Conservation (phyloP, 768 basidiomycete species). For the Kwoniella mangroviensis region DNA sequence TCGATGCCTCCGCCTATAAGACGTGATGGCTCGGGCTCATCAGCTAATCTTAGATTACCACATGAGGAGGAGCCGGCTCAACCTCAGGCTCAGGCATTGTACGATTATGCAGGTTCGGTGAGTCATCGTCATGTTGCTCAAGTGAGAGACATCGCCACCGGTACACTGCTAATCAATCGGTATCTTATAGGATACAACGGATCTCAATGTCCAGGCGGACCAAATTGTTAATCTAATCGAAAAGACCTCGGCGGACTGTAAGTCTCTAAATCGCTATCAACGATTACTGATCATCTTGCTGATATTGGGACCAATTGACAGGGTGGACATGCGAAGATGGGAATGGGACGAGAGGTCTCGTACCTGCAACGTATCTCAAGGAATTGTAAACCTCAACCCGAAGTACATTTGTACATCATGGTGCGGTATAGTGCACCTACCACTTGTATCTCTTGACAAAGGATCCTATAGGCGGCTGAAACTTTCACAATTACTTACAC, state of each 20-base stretch:
- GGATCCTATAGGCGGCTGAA: no score
- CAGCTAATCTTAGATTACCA: constrained; percentile 10
- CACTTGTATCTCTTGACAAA: neutral
- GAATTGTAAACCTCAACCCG: constrained; percentile 22
- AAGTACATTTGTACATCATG: neutral
- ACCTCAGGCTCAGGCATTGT: constrained; percentile 47
- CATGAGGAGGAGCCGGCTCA: constrained; percentile 26
- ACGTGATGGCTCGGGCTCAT: constrained; percentile 13
- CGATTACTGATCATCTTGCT: neutral
- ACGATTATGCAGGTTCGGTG: constrained; percentile 45
- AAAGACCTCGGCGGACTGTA: constrained; percentile 51
- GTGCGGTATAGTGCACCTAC: neutral
- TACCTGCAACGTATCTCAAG: constrained; percentile 48
- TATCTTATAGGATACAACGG: constrained; percentile 34
- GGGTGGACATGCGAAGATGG: constrained; percentile 56
- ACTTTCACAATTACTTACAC: no score
- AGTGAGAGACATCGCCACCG: no score
- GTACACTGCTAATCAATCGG: no score
- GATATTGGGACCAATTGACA: neutral
- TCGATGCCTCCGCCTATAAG: constrained; percentile 37
- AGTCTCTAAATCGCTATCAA: constrained; percentile 17
- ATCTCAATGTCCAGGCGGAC: constrained; percentile 41
- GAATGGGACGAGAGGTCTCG: constrained; percentile 43
- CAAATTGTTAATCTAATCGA: constrained; percentile 48
- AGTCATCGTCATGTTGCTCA: constrained; percentile 6